Percentiles rank a stretch among this genome's conserved stretches.
phyloP scores from a whole-genome alignment of 2,329 filamentous ascomycete genomes.

The Xylaria sp. region DNA sequence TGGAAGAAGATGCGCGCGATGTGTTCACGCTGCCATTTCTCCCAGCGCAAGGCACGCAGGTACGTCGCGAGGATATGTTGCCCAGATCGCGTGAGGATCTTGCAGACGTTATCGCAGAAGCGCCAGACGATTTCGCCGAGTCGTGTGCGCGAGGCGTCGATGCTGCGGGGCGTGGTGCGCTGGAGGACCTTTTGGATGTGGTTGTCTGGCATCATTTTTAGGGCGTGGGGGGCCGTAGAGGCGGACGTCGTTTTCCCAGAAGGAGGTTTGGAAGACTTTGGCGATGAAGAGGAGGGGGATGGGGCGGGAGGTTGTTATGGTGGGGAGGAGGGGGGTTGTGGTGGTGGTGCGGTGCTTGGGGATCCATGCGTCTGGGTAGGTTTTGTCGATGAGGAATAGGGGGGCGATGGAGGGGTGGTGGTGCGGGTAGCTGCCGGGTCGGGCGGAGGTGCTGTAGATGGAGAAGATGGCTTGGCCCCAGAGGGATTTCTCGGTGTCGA shows the following conservation, averaged over 20 bases:
- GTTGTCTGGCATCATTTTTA: constrained; percentile 15
- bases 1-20: too few relatives aligned
- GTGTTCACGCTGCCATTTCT: not conserved
- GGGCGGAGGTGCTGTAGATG: not conserved
- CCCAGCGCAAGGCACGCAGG: not conserved
- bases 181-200: not conserved
- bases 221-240: constrained; percentile 16
- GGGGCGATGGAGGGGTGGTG: too few relatives aligned
- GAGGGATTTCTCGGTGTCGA: constrained; percentile 18
- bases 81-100: constrained; percentile 1
- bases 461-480: constrained; percentile 14
- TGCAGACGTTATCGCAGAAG: not conserved
- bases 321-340: constrained; percentile 9
- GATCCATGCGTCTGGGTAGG: too few relatives aligned
- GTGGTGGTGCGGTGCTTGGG: too few relatives aligned
- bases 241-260: constrained; percentile 24
- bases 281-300: constrained; percentile 20
- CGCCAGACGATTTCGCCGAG: too few relatives aligned
- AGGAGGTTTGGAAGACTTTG: constrained; percentile 26
- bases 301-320: constrained; percentile 8
- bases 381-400: not conserved
- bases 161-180: too few relatives aligned
- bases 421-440: not conserved
- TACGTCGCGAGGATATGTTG: constrained; percentile 14
- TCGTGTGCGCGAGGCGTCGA: too few relatives aligned